Conservation (phyloP, 2,329 filamentous ascomycete species). For the Fusarium miscanthi region DNA sequence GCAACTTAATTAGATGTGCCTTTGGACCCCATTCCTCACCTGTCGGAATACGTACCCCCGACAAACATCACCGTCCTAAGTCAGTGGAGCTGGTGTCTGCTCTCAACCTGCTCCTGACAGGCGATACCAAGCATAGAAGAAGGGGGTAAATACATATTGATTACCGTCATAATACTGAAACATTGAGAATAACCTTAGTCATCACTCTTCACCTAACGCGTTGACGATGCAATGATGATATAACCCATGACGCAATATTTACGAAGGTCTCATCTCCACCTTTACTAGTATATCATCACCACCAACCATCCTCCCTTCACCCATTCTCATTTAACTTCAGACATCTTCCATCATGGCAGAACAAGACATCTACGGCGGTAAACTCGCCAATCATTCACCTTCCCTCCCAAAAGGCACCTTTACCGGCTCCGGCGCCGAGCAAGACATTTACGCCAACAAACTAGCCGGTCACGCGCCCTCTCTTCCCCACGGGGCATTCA, state of each 20-base stretch:
- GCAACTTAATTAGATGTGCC: rapidly evolving
- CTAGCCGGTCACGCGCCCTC: neutral
- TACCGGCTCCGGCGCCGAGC: constrained; percentile 3
- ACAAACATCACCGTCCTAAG: neutral
- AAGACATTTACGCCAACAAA: constrained; percentile 1
- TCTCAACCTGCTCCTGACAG: neutral
- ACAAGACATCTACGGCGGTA: constrained; percentile 2
- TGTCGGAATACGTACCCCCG: neutral
- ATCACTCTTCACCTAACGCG: neutral
- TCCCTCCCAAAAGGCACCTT: neutral
- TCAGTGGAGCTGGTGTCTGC: neutral
- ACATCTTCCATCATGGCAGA: constrained; percentile 9
- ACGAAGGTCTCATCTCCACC: constrained; percentile 10
- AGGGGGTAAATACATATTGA: neutral
- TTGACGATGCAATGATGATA: constrained; percentile 24
- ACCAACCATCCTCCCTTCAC: neutral
- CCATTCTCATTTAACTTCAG: neutral
- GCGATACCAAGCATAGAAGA: neutral
- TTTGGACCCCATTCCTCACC: neutral
- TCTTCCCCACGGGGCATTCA: neutral
- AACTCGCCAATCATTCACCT: neutral
- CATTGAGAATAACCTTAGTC: rapidly evolving
- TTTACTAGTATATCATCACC: constrained; percentile 4
- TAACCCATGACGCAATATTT: constrained; percentile 29
- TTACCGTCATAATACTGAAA: too few relatives aligned